Percentiles rank a stretch among this genome's conserved stretches.
phyloP scores from a whole-genome alignment of 2,329 filamentous ascomycete genomes.

The Diaporthe humulicola region DNA sequence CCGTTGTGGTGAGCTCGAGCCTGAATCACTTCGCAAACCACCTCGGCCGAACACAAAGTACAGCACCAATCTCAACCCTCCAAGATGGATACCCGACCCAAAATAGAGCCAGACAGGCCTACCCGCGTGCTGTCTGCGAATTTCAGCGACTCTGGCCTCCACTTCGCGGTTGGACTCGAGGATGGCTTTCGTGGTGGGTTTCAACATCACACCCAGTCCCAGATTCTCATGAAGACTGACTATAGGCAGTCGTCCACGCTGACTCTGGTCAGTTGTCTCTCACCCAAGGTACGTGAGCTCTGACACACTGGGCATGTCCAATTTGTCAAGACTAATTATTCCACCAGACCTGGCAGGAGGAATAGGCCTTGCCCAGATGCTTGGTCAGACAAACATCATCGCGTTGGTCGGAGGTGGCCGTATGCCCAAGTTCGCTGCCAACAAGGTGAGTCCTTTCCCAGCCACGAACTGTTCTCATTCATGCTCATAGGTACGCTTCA shows the following conservation, averaged over 20 bases:
- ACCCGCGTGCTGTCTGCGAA: slow-evolving; percentile 84
- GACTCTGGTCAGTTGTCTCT: slow-evolving; percentile 78
- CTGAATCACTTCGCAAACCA: not conserved
- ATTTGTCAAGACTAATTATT: slow-evolving; percentile 5
- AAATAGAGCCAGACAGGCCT: slow-evolving; percentile 82
- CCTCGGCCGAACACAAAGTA: not conserved
- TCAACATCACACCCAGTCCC: not conserved
- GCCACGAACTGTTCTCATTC: not conserved
- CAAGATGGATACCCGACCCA: slow-evolving; percentile 89
- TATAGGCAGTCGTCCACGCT: slow-evolving; percentile 75
- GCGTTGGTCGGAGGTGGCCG: slow-evolving; percentile 91
- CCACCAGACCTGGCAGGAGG: slow-evolving; percentile 81
- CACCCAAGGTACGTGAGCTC: slow-evolving; percentile 47
- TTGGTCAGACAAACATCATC: slow-evolving; percentile 87
- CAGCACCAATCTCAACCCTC: not conserved
- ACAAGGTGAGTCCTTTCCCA: slow-evolving; percentile 70
- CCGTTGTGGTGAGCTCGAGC: slow-evolving; percentile 4
- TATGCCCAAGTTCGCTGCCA: slow-evolving; percentile 86
- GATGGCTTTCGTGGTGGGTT: slow-evolving; percentile 84
- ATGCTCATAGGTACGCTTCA: slow-evolving; percentile 46
- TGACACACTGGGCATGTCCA: slow-evolving; percentile 49
- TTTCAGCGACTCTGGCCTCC: slow-evolving; percentile 88
- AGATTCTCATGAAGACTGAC: slow-evolving; percentile 44
- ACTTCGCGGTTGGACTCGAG: slow-evolving; percentile 89
- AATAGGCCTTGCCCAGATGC: slow-evolving; percentile 86